These are phyloP conservation scores for Kitagawia praeruptora DNA, from an alignment of 129 eudicot genomes.

Conservation along the genomic window DNA sequence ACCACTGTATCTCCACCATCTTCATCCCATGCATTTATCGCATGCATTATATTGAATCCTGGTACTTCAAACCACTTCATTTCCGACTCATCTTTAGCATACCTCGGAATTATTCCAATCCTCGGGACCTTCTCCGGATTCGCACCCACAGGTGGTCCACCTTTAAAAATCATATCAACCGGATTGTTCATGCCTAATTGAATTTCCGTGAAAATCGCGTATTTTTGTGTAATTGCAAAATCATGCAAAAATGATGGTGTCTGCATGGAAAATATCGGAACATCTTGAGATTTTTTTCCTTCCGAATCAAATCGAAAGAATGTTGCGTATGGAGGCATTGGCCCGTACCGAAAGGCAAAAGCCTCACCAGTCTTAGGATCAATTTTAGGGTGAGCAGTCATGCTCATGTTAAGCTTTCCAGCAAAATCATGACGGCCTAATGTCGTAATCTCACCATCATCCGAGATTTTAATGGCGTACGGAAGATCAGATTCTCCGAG, in stretches of 20 bases:
- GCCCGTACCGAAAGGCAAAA: slow-evolving; percentile 47
- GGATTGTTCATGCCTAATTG: slow-evolving; percentile 42
- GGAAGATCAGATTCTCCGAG: slow-evolving; percentile 60
- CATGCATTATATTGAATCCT: slow-evolving; percentile 43
- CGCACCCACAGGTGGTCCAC: slow-evolving; percentile 39
- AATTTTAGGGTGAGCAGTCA: slow-evolving; percentile 53
- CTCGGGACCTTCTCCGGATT: slow-evolving; percentile 32
- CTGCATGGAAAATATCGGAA: slow-evolving; percentile 36
- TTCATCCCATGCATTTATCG: slow-evolving; percentile 59
- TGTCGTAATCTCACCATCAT: slow-evolving; percentile 32
- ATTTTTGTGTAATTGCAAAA: slow-evolving; percentile 39
- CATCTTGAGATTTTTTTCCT: slow-evolving; percentile 31
- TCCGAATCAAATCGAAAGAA: slow-evolving; percentile 28
- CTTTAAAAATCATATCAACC: slow-evolving; percentile 29
- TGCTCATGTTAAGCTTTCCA: slow-evolving; percentile 37
- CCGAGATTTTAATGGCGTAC: slow-evolving; percentile 17
- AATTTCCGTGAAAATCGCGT: slow-evolving; percentile 40
- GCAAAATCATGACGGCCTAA: slow-evolving; percentile 36
- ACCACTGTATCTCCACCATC: slow-evolving; percentile 32
- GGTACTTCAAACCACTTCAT: slow-evolving; percentile 57
- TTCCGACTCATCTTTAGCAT: slow-evolving; percentile 42
- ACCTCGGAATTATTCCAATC: slow-evolving; percentile 39
- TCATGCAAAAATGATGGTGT: slow-evolving; percentile 43
- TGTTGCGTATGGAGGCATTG: slow-evolving; percentile 32
- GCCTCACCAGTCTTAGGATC: slow-evolving; percentile 38